Base-by-base conservation (phyloP, 1,139 yeast species). In the Geotrichum aggregatum region DNA sequence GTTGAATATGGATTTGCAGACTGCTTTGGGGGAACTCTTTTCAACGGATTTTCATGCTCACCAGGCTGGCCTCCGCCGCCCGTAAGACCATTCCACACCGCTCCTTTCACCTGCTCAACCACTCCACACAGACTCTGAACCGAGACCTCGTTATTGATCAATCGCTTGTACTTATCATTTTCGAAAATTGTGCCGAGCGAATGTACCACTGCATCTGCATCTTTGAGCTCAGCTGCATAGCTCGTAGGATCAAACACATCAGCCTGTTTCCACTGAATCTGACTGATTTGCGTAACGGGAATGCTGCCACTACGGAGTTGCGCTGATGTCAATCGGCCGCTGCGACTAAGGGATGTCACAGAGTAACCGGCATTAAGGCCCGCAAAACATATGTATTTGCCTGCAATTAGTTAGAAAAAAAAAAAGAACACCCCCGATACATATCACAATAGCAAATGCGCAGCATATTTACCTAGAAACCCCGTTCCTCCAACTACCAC, bases 401-500 rank as follows among this genome's bases (percentile, higher is more conserved):
- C 51, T 52, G 18, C 5, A 22, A 3, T n/a, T n/a, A n/a, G n/a
- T n/a, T n/a, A n/a, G n/a, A n/a, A n/a, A n/a, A n/a, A 24, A 24
- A 24, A 24, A 24, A 24, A 24, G 7, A 24, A 24, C 28, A 14
- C n/a, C n/a, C n/a, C n/a, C n/a, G n/a, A n/a, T n/a, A n/a, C n/a
- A n/a, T n/a, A n/a, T n/a, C n/a, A n/a, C n/a, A n/a, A n/a, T n/a
- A n/a, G n/a, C n/a, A n/a, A n/a, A n/a, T n/a, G n/a, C n/a, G n/a
- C n/a, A n/a, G n/a, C 13, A 34, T 11, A 49, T 50, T 54, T 61
- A 56, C 83, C 83, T 18, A 89, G 69, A 64, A 87, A 87, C 3
- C 97, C 97, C 56, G 80, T 82, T 0, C 97, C 96, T 18, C 97
- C 97, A 61, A 89, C 80, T 0, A 88, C 87, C 7, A 87, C 80